Evolutionary conservation across 1,284 basidiomycete species (phyloP), one percentile per base, ranked within the genome.

Genomic region (Irpex sp.): DNA sequence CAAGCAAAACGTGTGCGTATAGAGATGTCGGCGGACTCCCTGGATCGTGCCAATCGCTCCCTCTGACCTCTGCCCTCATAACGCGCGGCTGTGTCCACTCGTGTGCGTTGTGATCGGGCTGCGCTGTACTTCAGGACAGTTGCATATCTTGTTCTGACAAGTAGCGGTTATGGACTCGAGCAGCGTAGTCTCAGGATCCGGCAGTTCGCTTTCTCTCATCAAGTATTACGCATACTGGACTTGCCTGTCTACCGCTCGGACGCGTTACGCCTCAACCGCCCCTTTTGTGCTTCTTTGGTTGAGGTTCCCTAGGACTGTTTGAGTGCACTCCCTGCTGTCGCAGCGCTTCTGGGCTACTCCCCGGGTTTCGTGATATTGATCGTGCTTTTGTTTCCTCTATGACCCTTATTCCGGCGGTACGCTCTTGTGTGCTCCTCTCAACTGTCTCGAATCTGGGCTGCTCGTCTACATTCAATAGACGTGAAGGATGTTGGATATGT

Each of bases 401-500:
- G 67, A 67, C 69, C 66, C 67, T 62, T 72, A 70, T 75, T 77
- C 75, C 70, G 75, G 51, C 19, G 69, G 74, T 65, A 37, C 65
- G 74, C 70, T 74, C 74, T 68, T 72, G 72, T 71, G 77, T 73
- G 74, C 72, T 70, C 69, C 75, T 71, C 67, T 71, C 66, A 69
- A 63, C 62, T 65, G 13, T 26, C 19, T 19, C 2, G 9, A 9
- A 26, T 4, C 64, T 66, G 73, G 65, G 71, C 70, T 74, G 63
- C 67, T 72, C 62, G 69, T 66, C 72, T 65, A 71, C 71, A 72
- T 66, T 60, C 71, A 71, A 64, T 52, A 96, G 93, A 96, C 81
- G 94, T 96, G 77, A 96, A 96, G 88, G 93, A 96, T 80, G 94
- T 96, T 70, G 89, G 92, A 67, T 96, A 94, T 78, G 93, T 94